These are phyloP conservation scores for Tulasnella sp. DNA, from an alignment of 768 basidiomycete genomes.

Conservation along the genomic window DNA sequence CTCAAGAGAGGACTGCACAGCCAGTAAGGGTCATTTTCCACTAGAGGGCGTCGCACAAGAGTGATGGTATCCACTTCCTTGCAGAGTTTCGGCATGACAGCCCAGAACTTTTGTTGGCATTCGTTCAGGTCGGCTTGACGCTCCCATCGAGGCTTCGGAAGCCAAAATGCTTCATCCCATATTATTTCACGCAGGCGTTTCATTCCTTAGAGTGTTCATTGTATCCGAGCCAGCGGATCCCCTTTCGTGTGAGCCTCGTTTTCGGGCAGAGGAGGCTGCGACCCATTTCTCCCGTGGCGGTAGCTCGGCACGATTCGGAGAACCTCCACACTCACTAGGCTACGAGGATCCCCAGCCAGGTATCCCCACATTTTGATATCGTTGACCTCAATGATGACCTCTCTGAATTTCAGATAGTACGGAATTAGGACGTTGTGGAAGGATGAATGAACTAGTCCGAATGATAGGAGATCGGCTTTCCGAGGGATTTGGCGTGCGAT, in stretches of 20 bases:
- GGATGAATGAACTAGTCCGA: background rate
- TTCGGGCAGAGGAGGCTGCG: background rate
- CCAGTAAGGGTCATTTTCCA: background rate
- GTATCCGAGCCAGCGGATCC: background rate
- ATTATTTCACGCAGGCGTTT: background rate
- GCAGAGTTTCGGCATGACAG: background rate
- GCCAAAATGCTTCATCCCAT: background rate
- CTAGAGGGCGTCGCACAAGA: background rate
- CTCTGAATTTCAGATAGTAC: background rate
- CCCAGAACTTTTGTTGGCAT: background rate
- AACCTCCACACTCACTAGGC: background rate
- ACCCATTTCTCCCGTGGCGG: background rate
- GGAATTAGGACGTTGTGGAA: background rate
- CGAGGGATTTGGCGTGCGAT: background rate
- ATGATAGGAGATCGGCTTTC: background rate
- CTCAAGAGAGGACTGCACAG: background rate
- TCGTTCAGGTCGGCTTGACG: background rate
- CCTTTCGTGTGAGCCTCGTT: background rate
- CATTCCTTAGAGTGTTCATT: background rate
- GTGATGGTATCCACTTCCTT: background rate
- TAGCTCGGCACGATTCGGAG: background rate
- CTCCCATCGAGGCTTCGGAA: background rate
- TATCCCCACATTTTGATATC: background rate
- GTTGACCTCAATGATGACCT: background rate
- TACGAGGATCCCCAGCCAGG: background rate